Evolutionary conservation across 2,329 filamentous ascomycete genomes (phyloP).

Genomic region (Bipolaris zeicola): DNA sequence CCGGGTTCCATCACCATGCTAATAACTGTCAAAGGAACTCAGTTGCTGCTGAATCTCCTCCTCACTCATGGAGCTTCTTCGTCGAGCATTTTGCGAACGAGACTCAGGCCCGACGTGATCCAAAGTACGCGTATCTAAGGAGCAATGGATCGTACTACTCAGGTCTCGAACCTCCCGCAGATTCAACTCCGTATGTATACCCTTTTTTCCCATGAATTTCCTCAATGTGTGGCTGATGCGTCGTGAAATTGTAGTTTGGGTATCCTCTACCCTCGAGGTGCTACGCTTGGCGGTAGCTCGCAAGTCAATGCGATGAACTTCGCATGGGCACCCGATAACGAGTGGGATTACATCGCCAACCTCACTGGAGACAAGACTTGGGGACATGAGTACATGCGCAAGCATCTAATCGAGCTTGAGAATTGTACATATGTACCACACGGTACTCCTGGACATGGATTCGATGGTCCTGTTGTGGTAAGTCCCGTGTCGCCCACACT

Average conservation of each 20-base stretch:
- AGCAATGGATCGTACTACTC: not conserved
- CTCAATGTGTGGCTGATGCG: not conserved
- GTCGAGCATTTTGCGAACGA: not conserved
- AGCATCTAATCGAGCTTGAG: constrained; percentile 61
- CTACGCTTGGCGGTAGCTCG: not conserved
- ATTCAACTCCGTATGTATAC: not conserved
- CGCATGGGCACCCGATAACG: constrained; percentile 59
- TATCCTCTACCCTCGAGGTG: not conserved
- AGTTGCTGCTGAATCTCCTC: not conserved
- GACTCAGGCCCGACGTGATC: not conserved
- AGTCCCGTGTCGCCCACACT: not conserved
- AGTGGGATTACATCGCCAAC: constrained; percentile 63
- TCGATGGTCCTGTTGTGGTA: constrained; percentile 57
- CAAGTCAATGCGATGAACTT: not conserved
- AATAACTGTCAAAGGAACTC: not conserved
- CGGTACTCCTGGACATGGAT: constrained; percentile 58
- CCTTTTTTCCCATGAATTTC: not conserved
- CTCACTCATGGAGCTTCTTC: not conserved
- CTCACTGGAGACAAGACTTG: constrained; percentile 66
- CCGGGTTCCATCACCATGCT: not conserved
- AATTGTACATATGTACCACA: constrained; percentile 57
- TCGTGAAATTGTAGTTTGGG: not conserved
- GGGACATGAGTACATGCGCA: constrained; percentile 57
- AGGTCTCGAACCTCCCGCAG: not conserved
- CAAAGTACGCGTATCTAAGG: not conserved